These are phyloP conservation scores for Nematodospora anomalae DNA, from an alignment of 1,139 yeast genomes.

Conservation along the genomic window DNA sequence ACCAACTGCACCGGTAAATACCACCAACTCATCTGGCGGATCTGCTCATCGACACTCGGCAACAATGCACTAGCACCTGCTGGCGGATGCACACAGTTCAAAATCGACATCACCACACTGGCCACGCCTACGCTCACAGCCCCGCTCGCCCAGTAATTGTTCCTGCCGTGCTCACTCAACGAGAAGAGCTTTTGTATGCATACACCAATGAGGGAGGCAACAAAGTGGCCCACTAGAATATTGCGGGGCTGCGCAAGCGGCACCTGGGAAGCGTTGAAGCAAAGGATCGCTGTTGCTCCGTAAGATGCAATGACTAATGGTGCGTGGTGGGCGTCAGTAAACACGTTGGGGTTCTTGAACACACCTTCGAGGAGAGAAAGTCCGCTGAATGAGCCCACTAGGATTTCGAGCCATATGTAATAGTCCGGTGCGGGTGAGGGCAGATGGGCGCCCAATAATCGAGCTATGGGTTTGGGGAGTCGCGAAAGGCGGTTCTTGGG, in stretches of 20 bases:
- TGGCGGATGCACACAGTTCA: slow-evolving; percentile 69
- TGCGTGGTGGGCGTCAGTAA: slow-evolving; percentile 38
- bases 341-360: slow-evolving; percentile 44
- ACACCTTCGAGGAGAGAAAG: slow-evolving; percentile 52
- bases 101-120: slow-evolving; percentile 56
- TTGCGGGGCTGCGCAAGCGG: slow-evolving; percentile 73
- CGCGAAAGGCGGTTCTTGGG: slow-evolving; percentile 30
- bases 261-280: slow-evolving; percentile 55
- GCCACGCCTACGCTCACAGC: slow-evolving; percentile 60
- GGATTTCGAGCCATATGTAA: slow-evolving; percentile 48
- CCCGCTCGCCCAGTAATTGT: slow-evolving; percentile 60
- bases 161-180: slow-evolving; percentile 36
- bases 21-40: slow-evolving; percentile 65
- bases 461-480: slow-evolving; percentile 29
- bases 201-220: slow-evolving; percentile 55
- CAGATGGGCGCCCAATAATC: slow-evolving; percentile 36
- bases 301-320: slow-evolving; percentile 62
- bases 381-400: slow-evolving; percentile 53
- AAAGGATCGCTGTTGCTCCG: slow-evolving; percentile 66
- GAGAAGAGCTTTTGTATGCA: slow-evolving; percentile 56
- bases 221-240: slow-evolving; percentile 56
- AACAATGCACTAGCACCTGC: slow-evolving; percentile 72
- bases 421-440: slow-evolving; percentile 38
- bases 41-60: slow-evolving; percentile 50
- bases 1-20: slow-evolving; percentile 59